Base-by-base conservation (phyloP, 345 rosid genomes). In the Eucalyptus curtisii region DNA sequence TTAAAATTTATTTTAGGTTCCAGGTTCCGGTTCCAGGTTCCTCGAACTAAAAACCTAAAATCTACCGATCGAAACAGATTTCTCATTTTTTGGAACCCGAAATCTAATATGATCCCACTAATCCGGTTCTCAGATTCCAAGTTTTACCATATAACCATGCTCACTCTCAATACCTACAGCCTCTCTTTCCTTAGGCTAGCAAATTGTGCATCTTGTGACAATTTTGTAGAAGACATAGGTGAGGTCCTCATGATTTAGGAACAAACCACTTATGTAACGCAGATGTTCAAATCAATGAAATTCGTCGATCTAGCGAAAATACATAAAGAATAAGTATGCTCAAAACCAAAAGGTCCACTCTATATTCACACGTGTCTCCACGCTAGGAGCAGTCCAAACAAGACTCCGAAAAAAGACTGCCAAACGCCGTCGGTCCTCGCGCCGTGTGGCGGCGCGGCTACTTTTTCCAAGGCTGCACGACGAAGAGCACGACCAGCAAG, bases 391-490 rank as follows among this genome's bases (percentile, higher is more conserved):
- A 42, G 13, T 76, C 9, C 25, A 76, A 76, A 2, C 84, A 40
- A 76, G 87, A 64, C 48, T 87, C 82, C 55, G 22, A 6, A 68
- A 55, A 81, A 52, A 2, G 76, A 61, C 68, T 27, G 27, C 22
- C 33, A 81, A 79, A 88, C 12, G 59, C 20, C 27, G 47, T 52
- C 6, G 5, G 33, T 31, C 20, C 7, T 45, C 13, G 82, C 7
- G 42, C 8, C 47, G 31, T 15, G 71, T 6, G 12, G 27, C 13
- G 45, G 81, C 47, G 59, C 49, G 4, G 76, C 66, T 61, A 14
- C 10, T 89, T 79, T 7, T 95, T 61, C 98, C 98, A 97, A 8
- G 99, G 99, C 90, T 27, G 92, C 33, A 95, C 89, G 40, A 93
- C 87, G 90, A 90, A 66, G 15, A 97, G 92, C 81, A 98, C 97